Evolutionary conservation across 768 basidiomycete species (phyloP).

Genomic region (Podaxis carcinomalis): DNA sequence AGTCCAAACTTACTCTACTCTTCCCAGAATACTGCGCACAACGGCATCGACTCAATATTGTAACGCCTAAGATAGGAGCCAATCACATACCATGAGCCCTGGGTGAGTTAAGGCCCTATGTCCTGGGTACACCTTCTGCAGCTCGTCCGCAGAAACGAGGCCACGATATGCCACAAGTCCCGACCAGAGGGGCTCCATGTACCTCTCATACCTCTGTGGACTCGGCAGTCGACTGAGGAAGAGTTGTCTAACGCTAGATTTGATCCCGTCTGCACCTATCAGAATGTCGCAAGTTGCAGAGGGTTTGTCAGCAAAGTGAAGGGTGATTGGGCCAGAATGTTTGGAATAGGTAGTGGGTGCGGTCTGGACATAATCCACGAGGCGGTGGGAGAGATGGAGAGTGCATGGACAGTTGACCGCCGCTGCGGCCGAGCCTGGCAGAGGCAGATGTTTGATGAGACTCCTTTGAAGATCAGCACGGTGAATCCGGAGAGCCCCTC

Average conservation of each 20-base stretch:
- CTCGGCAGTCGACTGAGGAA: slow-evolving; percentile 7
- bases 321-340: slow-evolving; percentile 15
- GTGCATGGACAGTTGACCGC: slow-evolving; percentile 22
- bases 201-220: slow-evolving; percentile 11
- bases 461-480: slow-evolving; percentile 54
- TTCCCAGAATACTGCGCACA: slow-evolving; percentile 18
- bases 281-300: slow-evolving; percentile 28
- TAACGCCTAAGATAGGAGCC: neutral
- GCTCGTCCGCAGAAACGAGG: slow-evolving; percentile 23
- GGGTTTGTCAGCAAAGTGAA: slow-evolving; percentile 23
- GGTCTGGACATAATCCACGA: slow-evolving; percentile 42
- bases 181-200: slow-evolving; percentile 29
- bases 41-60: neutral
- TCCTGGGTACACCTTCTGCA: slow-evolving; percentile 19
- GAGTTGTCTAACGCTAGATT: slow-evolving; percentile 17
- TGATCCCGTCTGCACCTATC: slow-evolving; percentile 24
- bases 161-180: slow-evolving; percentile 31
- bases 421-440: neutral
- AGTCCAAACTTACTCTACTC: slow-evolving; percentile 13
- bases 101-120: slow-evolving; percentile 20
- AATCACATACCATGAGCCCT: slow-evolving; percentile 10
- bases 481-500: slow-evolving; percentile 30
- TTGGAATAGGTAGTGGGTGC: neutral
- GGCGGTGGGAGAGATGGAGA: slow-evolving; percentile 42
- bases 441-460: slow-evolving; percentile 41